phyloP scores from a whole-genome alignment of 2,329 filamentous ascomycete species.

The Xylariaceae sp. region DNA sequence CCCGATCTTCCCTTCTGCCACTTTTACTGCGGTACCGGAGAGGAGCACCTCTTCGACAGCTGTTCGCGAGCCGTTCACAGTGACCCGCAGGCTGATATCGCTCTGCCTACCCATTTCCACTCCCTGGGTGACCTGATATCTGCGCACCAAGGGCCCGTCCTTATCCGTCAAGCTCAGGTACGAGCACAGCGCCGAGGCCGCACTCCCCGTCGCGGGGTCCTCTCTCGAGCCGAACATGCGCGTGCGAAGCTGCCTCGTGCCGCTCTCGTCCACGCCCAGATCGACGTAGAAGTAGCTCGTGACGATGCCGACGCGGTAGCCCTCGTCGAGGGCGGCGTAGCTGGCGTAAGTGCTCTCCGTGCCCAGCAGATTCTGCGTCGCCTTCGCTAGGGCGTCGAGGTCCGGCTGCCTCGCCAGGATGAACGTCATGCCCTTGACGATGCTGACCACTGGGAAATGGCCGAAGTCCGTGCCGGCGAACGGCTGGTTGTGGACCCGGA shows the following conservation, averaged over 20 bases:
- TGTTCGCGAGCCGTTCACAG: constrained; percentile 13
- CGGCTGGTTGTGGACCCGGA: constrained; percentile 60
- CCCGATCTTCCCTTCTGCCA: constrained; percentile 26
- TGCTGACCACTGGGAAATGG: constrained; percentile 58
- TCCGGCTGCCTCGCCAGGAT: constrained; percentile 64
- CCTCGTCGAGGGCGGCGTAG: constrained; percentile 50
- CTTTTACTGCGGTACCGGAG: constrained; percentile 22
- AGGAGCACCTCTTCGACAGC: constrained; percentile 25
- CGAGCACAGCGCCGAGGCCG: constrained; percentile 60
- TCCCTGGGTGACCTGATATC: constrained; percentile 64
- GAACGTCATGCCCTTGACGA: constrained; percentile 76
- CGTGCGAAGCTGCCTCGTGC: constrained; percentile 52
- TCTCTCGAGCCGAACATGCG: constrained; percentile 62
- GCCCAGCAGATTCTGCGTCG: constrained; percentile 43
- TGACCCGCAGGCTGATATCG: constrained; percentile 52
- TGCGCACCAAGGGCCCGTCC: constrained; percentile 40
- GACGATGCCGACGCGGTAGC: constrained; percentile 59
- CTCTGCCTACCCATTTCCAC: constrained; percentile 67
- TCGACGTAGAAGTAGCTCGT: constrained; percentile 64
- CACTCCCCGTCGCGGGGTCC: constrained; percentile 66
- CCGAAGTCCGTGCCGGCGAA: constrained; percentile 40
- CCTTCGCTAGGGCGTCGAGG: constrained; percentile 60
- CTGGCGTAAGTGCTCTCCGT: constrained; percentile 34
- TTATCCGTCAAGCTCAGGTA: constrained; percentile 54
- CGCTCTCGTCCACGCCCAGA: constrained; percentile 39